Percentiles rank a stretch among this genome's conserved stretches.
These are phyloP conservation scores for Yamadazyma scolyti DNA, from an alignment of 805 yeast genomes.

Conservation along the genomic window DNA sequence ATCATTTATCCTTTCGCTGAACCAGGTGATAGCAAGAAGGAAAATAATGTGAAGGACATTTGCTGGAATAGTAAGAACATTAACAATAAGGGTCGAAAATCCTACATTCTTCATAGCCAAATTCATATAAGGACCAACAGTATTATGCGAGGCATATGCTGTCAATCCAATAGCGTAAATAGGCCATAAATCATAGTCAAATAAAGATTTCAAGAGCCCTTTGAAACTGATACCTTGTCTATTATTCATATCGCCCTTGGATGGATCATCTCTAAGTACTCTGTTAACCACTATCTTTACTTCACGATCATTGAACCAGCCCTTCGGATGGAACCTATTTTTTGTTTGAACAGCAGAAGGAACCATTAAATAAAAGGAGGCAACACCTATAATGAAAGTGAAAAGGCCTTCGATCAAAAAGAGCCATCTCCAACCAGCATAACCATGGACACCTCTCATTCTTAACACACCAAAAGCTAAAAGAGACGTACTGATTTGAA, in stretches of 20 bases:
- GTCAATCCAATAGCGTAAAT: conserved; percentile 33
- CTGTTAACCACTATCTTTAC: conserved; percentile 24
- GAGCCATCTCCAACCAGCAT: conserved; percentile 56
- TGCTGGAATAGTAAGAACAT: conserved; percentile 21
- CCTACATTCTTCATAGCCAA: conserved; percentile 38
- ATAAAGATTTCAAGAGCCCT: conserved; percentile 14
- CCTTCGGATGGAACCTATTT: conserved; percentile 45
- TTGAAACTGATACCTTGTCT: conserved; percentile 20
- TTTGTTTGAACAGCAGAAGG: conserved; percentile 53
- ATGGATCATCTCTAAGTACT: conserved; percentile 25
- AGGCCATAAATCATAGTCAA: conserved; percentile 25
- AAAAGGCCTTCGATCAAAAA: conserved; percentile 61
- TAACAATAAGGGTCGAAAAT: conserved; percentile 18
- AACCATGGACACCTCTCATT: conserved; percentile 15
- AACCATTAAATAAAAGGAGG: conserved; percentile 47
- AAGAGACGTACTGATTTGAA: conserved; percentile 17
- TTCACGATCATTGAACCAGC: conserved; percentile 24
- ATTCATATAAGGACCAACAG: conserved; percentile 41
- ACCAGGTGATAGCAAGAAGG: conserved; percentile 31
- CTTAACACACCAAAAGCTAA: conserved; percentile 19
- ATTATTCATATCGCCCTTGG: conserved; percentile 27
- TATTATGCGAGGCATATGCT: conserved; percentile 14
- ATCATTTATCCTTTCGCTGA: conserved; percentile 30
- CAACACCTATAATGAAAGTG: conserved; percentile 51
- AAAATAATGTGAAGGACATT: conserved; percentile 28